A percentile compares a stretch with the other conserved stretches of the same genome.
These are phyloP conservation scores for Phylloporus rhodoxanthus DNA, from an alignment of 768 basidiomycete genomes.

Conservation along the genomic window DNA sequence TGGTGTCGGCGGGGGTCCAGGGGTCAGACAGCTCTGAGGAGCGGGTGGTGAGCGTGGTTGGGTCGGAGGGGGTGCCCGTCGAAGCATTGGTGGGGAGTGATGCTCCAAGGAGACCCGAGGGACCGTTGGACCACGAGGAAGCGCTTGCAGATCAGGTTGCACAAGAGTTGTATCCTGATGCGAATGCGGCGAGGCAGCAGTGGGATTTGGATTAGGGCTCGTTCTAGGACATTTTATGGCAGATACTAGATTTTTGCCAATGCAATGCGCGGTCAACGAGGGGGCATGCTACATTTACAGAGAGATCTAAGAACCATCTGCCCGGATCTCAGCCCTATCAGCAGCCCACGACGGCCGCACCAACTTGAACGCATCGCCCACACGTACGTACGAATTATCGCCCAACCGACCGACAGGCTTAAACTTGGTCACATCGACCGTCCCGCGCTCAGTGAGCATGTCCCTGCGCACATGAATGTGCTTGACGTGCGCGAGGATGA, in stretches of 20 bases:
- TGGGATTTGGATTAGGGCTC: background rate
- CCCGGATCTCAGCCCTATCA: background rate
- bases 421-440: constrained; percentile 33
- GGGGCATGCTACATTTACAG: no score
- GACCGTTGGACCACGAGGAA: constrained; percentile 46
- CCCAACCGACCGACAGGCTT: background rate
- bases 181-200: constrained; percentile 4
- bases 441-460: constrained; percentile 30
- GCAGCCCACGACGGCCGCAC: background rate
- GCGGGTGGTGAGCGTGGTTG: constrained; percentile 35
- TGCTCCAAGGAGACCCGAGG: constrained; percentile 24
- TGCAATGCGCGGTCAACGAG: no score
- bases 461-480: constrained; percentile 40
- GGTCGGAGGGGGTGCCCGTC: background rate
- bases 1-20: constrained; percentile 3
- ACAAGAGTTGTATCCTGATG: constrained; percentile 46
- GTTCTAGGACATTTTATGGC: background rate
- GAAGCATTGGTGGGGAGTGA: background rate
- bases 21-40: constrained; percentile 7
- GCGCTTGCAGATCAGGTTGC: constrained; percentile 48
- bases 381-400: background rate
- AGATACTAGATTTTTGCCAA: no score
- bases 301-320: no score
- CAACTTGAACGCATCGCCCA: background rate
- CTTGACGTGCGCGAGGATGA: constrained; percentile 33